phyloP scores from a whole-genome alignment of 2,329 filamentous ascomycete genomes.

The Eurotiales sp. region DNA sequence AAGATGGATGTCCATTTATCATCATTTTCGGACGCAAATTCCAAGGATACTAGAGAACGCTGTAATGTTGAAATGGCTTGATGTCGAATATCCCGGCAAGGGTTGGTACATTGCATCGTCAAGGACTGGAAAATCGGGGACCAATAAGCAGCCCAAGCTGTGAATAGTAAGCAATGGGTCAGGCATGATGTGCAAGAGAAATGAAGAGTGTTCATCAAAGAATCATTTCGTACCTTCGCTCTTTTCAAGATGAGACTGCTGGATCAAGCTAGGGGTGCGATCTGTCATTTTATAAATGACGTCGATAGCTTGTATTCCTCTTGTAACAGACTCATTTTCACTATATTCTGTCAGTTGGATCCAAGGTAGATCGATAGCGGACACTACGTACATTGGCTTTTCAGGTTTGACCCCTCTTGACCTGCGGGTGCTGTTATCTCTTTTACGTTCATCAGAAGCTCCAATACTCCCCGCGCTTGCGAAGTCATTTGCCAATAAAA shows the following conservation, averaged over 20 bases:
- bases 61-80: constrained; percentile 84
- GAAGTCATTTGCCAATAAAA: constrained; percentile 83
- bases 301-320: constrained; percentile 75
- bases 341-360: constrained; percentile 24
- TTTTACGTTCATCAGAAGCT: constrained; percentile 64
- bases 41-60: constrained; percentile 76
- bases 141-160: constrained; percentile 97
- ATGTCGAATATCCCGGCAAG: constrained; percentile 86
- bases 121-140: constrained; percentile 87
- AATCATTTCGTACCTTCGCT: constrained; percentile 59
- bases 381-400: constrained; percentile 51
- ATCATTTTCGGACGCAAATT: constrained; percentile 77
- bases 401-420: constrained; percentile 52
- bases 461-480: constrained; percentile 76
- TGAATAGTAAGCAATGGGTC: constrained; percentile 11
- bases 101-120: constrained; percentile 87
- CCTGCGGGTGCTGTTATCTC: constrained; percentile 52
- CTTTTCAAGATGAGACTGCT: constrained; percentile 86
- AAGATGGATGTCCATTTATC: constrained; percentile 96
- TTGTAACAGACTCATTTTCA: constrained; percentile 68
- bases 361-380: not conserved
- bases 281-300: constrained; percentile 78
- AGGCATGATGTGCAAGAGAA: not conserved
- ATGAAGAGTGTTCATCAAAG: not conserved
- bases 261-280: constrained; percentile 80